Evolutionary conservation across 306 rosid genomes (phyloP).

Genomic region (Cyclanthera cordifolia): DNA sequence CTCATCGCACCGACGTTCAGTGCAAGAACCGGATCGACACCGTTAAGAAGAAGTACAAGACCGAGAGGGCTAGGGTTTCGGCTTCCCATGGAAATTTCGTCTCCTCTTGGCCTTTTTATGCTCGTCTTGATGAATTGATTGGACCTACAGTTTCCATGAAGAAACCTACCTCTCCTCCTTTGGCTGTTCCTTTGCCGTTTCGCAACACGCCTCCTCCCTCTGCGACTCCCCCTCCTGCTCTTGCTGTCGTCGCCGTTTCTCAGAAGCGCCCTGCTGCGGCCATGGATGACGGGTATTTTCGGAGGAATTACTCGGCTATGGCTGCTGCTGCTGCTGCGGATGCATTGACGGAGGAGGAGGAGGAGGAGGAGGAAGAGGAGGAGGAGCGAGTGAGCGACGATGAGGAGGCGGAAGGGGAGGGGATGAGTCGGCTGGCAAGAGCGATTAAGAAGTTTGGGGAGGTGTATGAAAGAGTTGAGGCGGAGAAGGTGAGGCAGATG

Average conservation of each 20-base stretch:
- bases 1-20: conserved; percentile 92
- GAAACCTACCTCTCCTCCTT: conserved; percentile 44
- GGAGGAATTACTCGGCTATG: conserved; percentile 83
- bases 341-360: conserved; percentile 46
- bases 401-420: conserved; percentile 60
- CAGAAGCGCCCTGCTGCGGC: conserved; percentile 48
- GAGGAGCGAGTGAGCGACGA: conserved; percentile 32
- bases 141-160: conserved; percentile 46
- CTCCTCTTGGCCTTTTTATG: conserved; percentile 71
- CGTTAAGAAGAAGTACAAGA: conserved; percentile 86
- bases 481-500: conserved; percentile 78
- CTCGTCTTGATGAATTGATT: conserved; percentile 47
- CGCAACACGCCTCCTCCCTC: conserved; percentile 31
- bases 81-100: conserved; percentile 36
- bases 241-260: conserved; percentile 26
- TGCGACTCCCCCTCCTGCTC: conserved; percentile 8
- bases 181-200: conserved; percentile 48
- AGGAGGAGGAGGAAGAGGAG: conserved; percentile 45
- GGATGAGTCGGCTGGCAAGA: conserved; percentile 69
- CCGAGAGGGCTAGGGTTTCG: conserved; percentile 80
- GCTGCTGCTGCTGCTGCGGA: conserved; percentile 91
- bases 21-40: conserved; percentile 95
- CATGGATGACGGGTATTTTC: conserved; percentile 42
- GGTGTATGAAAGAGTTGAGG: conserved; percentile 80
- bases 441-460: conserved; percentile 80